Base-by-base conservation (phyloP, 352 stramenopile genomes). In the Plasmopara halstedii region DNA sequence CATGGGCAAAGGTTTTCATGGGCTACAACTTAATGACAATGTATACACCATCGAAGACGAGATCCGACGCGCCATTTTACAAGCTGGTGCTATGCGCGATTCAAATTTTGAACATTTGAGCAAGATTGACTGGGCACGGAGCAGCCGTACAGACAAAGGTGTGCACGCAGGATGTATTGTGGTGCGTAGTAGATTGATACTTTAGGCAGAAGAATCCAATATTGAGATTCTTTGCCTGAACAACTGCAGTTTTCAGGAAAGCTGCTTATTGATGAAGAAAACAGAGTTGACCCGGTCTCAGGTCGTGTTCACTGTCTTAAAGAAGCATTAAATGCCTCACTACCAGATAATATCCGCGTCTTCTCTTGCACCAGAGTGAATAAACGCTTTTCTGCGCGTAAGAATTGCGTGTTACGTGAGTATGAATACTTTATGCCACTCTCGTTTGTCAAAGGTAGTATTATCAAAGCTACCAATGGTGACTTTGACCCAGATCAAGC, bases 391-490 rank as follows among this genome's bases (percentile, higher is more conserved):
- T 72, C 75, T n/a, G 83, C 85, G 22, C 77, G 87, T 13, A 84
- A 77, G 46, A 89, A 89, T 49, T 95, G 85, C 50, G 80, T 84
- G 23, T 63, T 94, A 33, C 79, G 87, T 23, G 85, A 91, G 46
- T 96, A 96, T 56, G 81, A 95, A 59, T 96, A 96, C 58, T 94
- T 93, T 40, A 63, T 96, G 53, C 87, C 87, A 21, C 58, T 88
- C 2, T 87, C 69, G 40, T 88, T 91, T 40, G 48, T 91, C 13
- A 56, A 74, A 47, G 46, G 58, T 11, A 85, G 71, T 42, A 46
- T 70, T 22, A 19, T 81, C 13, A 53, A 21, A 11, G 46, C 50
- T 1, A 27, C 55, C 3, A 37, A 19, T 11, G 54, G 45, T 15
- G 36, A 56, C 6, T 62, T 73, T 29, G 53, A 80, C 42, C 51